phyloP scores from a whole-genome alignment of 805 yeast genomes.

The Priceomyces carsonii region DNA sequence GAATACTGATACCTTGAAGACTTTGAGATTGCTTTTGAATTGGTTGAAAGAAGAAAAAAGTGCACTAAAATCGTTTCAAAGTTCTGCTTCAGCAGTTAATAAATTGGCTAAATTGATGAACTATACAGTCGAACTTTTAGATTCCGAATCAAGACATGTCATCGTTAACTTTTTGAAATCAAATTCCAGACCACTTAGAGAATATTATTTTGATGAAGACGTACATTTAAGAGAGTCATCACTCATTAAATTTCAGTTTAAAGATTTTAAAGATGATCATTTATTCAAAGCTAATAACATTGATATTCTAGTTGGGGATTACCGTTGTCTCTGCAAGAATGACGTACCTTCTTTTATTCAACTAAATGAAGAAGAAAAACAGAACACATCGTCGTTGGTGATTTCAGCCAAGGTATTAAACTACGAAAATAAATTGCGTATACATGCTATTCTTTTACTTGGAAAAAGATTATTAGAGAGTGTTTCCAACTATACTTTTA shows the following conservation, averaged over 20 bases:
- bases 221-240: constrained; percentile 59
- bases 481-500: constrained; percentile 7
- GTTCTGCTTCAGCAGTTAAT: constrained; percentile 11
- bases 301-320: constrained; percentile 24
- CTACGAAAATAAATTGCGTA: constrained; percentile 28
- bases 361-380: too few relatives aligned
- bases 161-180: constrained; percentile 10
- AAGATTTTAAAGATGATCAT: constrained; percentile 61
- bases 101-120: constrained; percentile 16
- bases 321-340: neutral
- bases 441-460: constrained; percentile 24
- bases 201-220: constrained; percentile 64
- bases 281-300: constrained; percentile 32
- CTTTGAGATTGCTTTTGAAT: constrained; percentile 50
- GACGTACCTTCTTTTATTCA: neutral
- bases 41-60: constrained; percentile 58
- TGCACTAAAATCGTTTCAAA: constrained; percentile 11
- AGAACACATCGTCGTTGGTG: too few relatives aligned
- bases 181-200: constrained; percentile 46
- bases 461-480: constrained; percentile 21
- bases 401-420: too few relatives aligned
- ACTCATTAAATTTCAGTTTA: constrained; percentile 53
- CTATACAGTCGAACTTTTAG: constrained; percentile 9
- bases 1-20: constrained; percentile 13
- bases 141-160: neutral